A percentile compares a stretch with the other conserved stretches of the same genome.
Conservation (phyloP, 192 early-diverging fungal genomes). For the Jimgerdemannia flammicorona region DNA sequence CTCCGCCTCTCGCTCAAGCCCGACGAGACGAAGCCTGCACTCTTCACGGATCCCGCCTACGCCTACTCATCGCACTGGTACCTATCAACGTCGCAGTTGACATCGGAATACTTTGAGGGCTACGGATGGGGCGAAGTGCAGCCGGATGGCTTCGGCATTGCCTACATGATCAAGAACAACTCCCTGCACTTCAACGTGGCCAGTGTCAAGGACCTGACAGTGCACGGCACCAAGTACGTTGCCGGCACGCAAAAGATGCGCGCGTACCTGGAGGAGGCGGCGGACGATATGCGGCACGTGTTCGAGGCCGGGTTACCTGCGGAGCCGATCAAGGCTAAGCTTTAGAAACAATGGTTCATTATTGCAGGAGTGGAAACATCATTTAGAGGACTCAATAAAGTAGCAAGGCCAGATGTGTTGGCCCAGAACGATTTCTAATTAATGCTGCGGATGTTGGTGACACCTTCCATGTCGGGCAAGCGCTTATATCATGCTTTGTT, state of each 20-base stretch:
- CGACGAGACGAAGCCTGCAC: slow-evolving; percentile 72
- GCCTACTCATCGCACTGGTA: slow-evolving; percentile 82
- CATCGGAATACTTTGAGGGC: slow-evolving; percentile 88
- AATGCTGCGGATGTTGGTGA: no score
- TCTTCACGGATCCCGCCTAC: slow-evolving; percentile 88
- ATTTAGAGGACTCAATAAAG: no score
- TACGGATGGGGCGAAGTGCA: slow-evolving; percentile 90
- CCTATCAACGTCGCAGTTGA: slow-evolving; percentile 89
- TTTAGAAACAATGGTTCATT: slow-evolving; percentile 23
- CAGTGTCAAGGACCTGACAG: slow-evolving; percentile 54
- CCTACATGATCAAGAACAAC: slow-evolving; percentile 91
- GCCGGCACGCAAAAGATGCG: slow-evolving; percentile 62
- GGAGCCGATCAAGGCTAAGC: slow-evolving; percentile 58
- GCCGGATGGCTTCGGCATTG: slow-evolving; percentile 87
- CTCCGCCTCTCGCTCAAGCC: slow-evolving; percentile 73
- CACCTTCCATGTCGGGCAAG: no score
- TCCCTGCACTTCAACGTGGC: slow-evolving; percentile 87
- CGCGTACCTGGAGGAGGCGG: slow-evolving; percentile 83
- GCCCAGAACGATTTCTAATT: no score
- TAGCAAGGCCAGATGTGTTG: no score
- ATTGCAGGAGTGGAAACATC: no score
- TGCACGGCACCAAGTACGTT: slow-evolving; percentile 47
- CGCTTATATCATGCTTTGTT: no score
- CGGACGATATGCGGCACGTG: slow-evolving; percentile 78
- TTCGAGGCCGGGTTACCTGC: slow-evolving; percentile 62